A percentile compares a stretch with the other conserved stretches of the same genome.
phyloP scores from a whole-genome alignment of 371 early-diverging fungal genomes.

The Mycotypha africana region DNA sequence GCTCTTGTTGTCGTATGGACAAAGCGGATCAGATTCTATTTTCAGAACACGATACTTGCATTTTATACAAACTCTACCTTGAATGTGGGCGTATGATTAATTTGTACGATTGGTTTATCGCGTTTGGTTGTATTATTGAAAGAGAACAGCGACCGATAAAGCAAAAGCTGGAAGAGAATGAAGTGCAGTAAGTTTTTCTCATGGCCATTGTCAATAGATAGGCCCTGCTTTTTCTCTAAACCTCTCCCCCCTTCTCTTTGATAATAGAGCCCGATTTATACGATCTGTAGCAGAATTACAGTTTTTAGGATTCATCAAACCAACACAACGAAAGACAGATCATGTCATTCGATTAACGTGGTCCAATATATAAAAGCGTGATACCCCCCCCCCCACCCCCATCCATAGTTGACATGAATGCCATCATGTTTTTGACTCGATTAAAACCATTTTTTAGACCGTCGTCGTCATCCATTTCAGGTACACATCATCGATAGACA shows the following conservation, averaged over 20 bases:
- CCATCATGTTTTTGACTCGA: too few relatives aligned
- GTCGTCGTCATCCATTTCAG: too few relatives aligned
- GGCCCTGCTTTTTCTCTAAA: constrained; percentile 1
- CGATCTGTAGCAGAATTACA: constrained; percentile 80
- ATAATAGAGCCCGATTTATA: constrained; percentile 75
- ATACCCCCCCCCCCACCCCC: too few relatives aligned
- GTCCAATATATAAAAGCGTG: constrained; percentile 64
- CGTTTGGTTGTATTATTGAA: constrained; percentile 69
- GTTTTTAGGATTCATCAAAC: constrained; percentile 84
- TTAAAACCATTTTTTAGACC: too few relatives aligned
- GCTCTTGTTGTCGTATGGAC: constrained; percentile 59
- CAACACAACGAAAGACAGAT: constrained; percentile 87
- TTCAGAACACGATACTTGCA: constrained; percentile 76
- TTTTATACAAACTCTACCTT: constrained; percentile 81
- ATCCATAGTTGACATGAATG: too few relatives aligned
- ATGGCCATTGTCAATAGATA: too few relatives aligned
- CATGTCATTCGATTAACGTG: constrained; percentile 87
- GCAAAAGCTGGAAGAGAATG: constrained; percentile 30
- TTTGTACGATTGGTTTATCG: constrained; percentile 85
- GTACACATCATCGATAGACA: too few relatives aligned
- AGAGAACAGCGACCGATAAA: constrained; percentile 29
- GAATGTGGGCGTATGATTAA: constrained; percentile 93
- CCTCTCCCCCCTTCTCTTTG: not conserved
- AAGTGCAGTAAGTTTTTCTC: constrained; percentile 41
- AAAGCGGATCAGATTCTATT: constrained; percentile 42